These are phyloP conservation scores for Gynostemma pentaphyllum DNA, from an alignment of 306 rosid genomes.

Conservation along the genomic window DNA sequence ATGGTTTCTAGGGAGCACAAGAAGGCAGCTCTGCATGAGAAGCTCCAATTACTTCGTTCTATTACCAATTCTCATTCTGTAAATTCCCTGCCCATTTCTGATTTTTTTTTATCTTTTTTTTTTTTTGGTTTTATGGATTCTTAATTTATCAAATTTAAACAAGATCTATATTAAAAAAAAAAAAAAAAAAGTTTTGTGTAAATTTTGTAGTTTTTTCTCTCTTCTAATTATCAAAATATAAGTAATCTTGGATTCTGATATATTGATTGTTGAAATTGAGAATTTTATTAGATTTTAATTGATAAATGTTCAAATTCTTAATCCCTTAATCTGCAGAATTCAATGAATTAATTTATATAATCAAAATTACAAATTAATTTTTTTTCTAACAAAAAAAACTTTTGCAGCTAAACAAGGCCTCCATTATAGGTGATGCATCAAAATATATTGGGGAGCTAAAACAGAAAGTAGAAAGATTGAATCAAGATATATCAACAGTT, in stretches of 20 bases:
- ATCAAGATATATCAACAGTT: conserved; percentile 51
- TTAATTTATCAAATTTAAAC: not conserved
- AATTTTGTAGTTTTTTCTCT: not conserved
- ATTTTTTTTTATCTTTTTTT: conserved; percentile 7
- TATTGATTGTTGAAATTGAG: no score
- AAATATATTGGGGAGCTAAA: conserved; percentile 80
- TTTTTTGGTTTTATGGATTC: not conserved
- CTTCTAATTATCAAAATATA: not conserved
- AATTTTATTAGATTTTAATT: no score
- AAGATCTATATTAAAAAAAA: not conserved
- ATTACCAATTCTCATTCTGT: conserved; percentile 94
- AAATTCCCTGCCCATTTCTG: conserved; percentile 33
- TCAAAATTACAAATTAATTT: no score
- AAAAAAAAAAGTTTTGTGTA: no score
- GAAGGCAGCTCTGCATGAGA: conserved; percentile 76
- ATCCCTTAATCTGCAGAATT: no score
- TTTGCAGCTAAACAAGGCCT: conserved; percentile 50
- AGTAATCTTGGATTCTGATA: no score
- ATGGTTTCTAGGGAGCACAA: conserved; percentile 92
- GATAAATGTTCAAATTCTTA: no score
- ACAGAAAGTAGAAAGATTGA: conserved; percentile 67
- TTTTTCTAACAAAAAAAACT: not conserved
- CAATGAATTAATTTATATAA: no score
- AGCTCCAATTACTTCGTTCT: conserved; percentile 94
- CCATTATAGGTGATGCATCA: conserved; percentile 85